Base-by-base conservation (phyloP, 805 yeast species). In the Danielia reshetovae region DNA sequence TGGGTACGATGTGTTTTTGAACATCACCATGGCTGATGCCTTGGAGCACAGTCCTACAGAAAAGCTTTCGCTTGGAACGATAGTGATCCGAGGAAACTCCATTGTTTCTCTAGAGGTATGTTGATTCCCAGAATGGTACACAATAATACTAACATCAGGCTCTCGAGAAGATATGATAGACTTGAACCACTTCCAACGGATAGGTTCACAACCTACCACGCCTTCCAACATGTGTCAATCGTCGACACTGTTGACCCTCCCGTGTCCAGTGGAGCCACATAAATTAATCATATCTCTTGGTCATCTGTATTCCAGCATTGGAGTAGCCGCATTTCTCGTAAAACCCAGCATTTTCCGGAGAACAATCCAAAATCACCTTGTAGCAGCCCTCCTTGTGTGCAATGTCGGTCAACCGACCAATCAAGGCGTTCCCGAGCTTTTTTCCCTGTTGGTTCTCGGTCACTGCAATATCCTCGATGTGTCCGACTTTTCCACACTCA, bases 381-480 rank as follows among this genome's bases (percentile, higher is more conserved):
- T 90, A 90, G 52, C 94, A 87, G 4, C 90, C 93, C 10, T 50
- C 53, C 2, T 60, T 50, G 34, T 71, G 48, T 2, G 85, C 96
- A 19, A 84, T 52, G 16, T 66, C 62, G 3, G 81, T 73, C 52
- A 90, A 67, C 7, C 74, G 65, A 12, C 69, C 63, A 45, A 90
- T 85, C 59, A 90, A 56, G 12, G 70, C 61, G 46, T 70, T 65
- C 0, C 98, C 98, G 30, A 90, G 64, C 47, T 77, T 77, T 54
- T 81, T 79, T 5, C 98, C 98, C 53, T 89, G 97, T 54, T 85
- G 85, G 13, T 70, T 62, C 19, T 57, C 54, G 13, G 78, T 70
- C 4, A 90, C 95, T 1, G 97, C 82, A 41, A 90, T 90, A 56
- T 90, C 98, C 54, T 90, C 98, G 43, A 90, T 83, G 62, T 90